These are phyloP conservation scores for Cryphonectria naterciae DNA, from an alignment of 2,329 filamentous ascomycete species.

Conservation along the genomic window DNA sequence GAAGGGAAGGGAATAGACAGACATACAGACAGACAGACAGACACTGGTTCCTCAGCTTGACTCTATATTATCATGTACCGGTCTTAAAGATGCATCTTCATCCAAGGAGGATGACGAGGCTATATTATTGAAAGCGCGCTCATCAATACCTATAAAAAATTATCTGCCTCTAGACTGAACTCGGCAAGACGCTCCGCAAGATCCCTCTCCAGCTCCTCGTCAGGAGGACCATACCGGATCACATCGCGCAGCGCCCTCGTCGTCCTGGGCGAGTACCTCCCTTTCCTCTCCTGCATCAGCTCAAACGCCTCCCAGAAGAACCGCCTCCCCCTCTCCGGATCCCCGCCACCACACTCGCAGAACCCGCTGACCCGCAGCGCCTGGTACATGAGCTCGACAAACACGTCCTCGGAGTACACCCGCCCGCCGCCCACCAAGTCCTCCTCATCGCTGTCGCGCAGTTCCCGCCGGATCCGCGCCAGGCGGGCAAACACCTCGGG, in stretches of 20 bases:
- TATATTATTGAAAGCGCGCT: neutral
- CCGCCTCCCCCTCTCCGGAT: neutral
- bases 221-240: slow-evolving; percentile 13
- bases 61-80: too few species aligned
- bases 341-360: slow-evolving; percentile 21
- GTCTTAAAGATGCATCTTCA: too few species aligned
- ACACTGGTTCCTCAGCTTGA: neutral
- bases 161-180: slow-evolving; percentile 13
- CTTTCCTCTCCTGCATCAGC: slow-evolving; percentile 22
- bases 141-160: neutral
- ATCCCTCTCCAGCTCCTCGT: slow-evolving; percentile 14
- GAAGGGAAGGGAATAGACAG: neutral
- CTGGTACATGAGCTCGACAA: slow-evolving; percentile 24
- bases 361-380: slow-evolving; percentile 20
- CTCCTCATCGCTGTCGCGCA: slow-evolving; percentile 17
- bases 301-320: slow-evolving; percentile 22
- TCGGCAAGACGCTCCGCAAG: slow-evolving; percentile 16
- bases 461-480: slow-evolving; percentile 11
- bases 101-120: neutral
- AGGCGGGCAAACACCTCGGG: slow-evolving; percentile 18
- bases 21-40: neutral
- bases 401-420: slow-evolving; percentile 10
- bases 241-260: slow-evolving; percentile 20
- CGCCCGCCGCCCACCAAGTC: neutral
- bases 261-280: slow-evolving; percentile 14